A percentile compares a stretch with the other conserved stretches of the same genome.
Evolutionary conservation across 768 basidiomycete genomes (phyloP).

Genomic region (Galerina sulciceps): DNA sequence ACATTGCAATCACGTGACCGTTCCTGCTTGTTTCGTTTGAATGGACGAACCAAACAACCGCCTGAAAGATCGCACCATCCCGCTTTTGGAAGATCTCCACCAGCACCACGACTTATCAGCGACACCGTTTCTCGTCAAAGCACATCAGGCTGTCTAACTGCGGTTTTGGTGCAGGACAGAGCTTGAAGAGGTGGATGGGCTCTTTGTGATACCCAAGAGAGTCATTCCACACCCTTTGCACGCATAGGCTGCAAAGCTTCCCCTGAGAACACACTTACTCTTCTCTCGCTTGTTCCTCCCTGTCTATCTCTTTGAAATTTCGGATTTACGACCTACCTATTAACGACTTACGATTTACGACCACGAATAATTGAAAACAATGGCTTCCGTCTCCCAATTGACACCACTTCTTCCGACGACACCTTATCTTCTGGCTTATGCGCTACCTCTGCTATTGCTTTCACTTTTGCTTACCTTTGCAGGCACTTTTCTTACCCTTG

Average conservation of each 20-base stretch:
- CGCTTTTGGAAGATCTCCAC: neutral
- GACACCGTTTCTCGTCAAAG: slow-evolving; percentile 3
- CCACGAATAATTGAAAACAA: slow-evolving; percentile 13
- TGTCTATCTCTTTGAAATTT: slow-evolving; percentile 2
- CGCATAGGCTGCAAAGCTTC: slow-evolving; percentile 23
- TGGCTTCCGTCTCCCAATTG: slow-evolving; percentile 27
- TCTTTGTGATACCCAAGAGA: slow-evolving; percentile 18
- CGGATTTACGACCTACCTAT: slow-evolving; percentile 7
- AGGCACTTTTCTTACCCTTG: slow-evolving; percentile 75
- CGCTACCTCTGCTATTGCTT: slow-evolving; percentile 61
- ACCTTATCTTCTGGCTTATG: slow-evolving; percentile 57
- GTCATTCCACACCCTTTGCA: slow-evolving; percentile 22
- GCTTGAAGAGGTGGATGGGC: slow-evolving; percentile 15
- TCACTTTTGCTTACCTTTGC: slow-evolving; percentile 63
- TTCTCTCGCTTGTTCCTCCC: slow-evolving; percentile 7
- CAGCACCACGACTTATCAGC: slow-evolving; percentile 5
- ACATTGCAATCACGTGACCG: slow-evolving; percentile 13
- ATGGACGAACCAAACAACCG: slow-evolving; percentile 8
- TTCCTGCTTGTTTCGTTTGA: neutral
- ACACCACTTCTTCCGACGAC: slow-evolving; percentile 50
- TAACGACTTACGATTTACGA: slow-evolving; percentile 22
- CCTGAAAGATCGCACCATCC: slow-evolving; percentile 2
- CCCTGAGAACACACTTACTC: slow-evolving; percentile 17
- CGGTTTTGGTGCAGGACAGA: slow-evolving; percentile 8
- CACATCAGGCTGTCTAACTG: neutral